phyloP scores from a whole-genome alignment of 2,329 filamentous ascomycete genomes.

The Colletotrichum brevisporum region DNA sequence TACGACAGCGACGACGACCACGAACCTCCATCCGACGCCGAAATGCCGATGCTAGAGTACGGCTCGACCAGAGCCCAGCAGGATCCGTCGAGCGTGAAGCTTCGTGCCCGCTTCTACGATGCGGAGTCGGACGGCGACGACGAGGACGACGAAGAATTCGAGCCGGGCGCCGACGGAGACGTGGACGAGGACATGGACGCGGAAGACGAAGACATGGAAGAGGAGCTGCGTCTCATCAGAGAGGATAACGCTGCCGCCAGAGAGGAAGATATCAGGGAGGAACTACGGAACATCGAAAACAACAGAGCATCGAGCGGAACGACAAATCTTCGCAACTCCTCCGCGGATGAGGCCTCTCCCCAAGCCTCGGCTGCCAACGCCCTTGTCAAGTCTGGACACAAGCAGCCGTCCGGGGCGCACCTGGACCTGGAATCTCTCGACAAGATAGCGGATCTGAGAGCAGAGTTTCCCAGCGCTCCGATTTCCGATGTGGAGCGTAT shows the following conservation, averaged over 20 bases:
- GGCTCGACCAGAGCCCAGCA: conserved; percentile 38
- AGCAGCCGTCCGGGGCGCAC: neutral
- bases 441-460: conserved; percentile 53
- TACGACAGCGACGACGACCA: conserved; percentile 55
- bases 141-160: conserved; percentile 42
- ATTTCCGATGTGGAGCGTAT: conserved; percentile 53
- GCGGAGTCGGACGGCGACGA: conserved; percentile 45
- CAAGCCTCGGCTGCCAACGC: conserved; percentile 20
- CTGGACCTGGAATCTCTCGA: conserved; percentile 46
- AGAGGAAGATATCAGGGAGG: conserved; percentile 43
- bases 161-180: conserved; percentile 23
- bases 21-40: conserved; percentile 51
- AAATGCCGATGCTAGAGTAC: conserved; percentile 43
- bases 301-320: conserved; percentile 9
- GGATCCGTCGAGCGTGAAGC: conserved; percentile 44
- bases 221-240: conserved; percentile 60
- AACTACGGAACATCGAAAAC: conserved; percentile 27
- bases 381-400: conserved; percentile 14
- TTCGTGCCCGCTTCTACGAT: conserved; percentile 52
- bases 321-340: neutral
- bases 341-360: neutral
- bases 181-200: conserved; percentile 43
- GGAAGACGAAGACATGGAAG: conserved; percentile 42
- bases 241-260: conserved; percentile 54
- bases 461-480: conserved; percentile 60